Percentiles rank a stretch among this genome's conserved stretches.
Evolutionary conservation across 257 asterid genomes (phyloP).

Genomic region (Buddleja alternifolia): DNA sequence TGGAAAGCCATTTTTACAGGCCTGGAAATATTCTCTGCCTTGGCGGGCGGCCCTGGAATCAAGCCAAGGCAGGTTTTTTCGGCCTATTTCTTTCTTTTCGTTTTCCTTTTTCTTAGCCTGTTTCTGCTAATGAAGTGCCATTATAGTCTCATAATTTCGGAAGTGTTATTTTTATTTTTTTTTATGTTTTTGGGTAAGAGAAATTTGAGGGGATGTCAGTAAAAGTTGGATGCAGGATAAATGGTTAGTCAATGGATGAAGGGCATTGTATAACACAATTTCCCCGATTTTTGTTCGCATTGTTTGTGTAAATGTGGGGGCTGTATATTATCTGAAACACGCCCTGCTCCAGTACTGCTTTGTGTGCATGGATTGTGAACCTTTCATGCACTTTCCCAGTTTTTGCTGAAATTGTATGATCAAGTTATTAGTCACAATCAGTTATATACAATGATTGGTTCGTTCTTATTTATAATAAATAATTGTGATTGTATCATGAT

Average conservation of each 20-base stretch:
- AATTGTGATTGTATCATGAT: too few species aligned
- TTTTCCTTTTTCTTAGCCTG: background rate
- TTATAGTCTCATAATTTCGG: slow-evolving; percentile 28
- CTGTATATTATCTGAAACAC: background rate
- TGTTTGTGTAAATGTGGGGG: background rate
- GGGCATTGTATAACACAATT: background rate
- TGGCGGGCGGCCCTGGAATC: slow-evolving; percentile 42
- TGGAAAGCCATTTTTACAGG: slow-evolving; percentile 62
- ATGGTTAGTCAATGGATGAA: slow-evolving; percentile 23
- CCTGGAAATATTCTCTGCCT: slow-evolving; percentile 43
- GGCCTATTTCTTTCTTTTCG: slow-evolving; percentile 4
- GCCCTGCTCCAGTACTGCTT: too few species aligned
- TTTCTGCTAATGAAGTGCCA: slow-evolving; percentile 19
- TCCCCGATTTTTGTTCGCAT: background rate
- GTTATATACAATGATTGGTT: too few species aligned
- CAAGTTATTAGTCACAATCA: too few species aligned
- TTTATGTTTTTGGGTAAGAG: too few species aligned
- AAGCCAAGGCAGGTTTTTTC: slow-evolving; percentile 61
- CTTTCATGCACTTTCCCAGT: too few species aligned
- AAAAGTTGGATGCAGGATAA: slow-evolving; percentile 4
- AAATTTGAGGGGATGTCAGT: slow-evolving; percentile 48
- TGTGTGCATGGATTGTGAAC: too few species aligned
- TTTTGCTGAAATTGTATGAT: too few species aligned
- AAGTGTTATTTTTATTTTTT: slow-evolving; percentile 36
- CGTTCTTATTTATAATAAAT: too few species aligned